These are phyloP conservation scores for Aspergillus luchuensis DNA, from an alignment of 2,329 filamentous ascomycete species.

Conservation along the genomic window DNA sequence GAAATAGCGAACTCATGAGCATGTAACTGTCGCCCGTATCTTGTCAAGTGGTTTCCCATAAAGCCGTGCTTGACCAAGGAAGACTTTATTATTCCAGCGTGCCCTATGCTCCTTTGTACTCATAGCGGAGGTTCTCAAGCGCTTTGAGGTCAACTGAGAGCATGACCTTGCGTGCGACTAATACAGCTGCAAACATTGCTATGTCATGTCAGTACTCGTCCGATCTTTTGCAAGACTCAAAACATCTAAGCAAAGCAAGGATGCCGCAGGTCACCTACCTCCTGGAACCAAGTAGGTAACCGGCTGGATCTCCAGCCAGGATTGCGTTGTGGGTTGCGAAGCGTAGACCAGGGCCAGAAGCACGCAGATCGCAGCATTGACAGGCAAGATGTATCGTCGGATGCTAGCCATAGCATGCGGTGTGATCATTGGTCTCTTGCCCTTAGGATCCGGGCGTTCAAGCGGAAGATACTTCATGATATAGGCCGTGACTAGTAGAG, in stretches of 20 bases:
- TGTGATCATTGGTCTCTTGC: slow-evolving; percentile 30
- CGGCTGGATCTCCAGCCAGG: slow-evolving; percentile 24
- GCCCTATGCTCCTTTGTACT: slow-evolving; percentile 44
- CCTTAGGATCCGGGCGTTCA: slow-evolving; percentile 31
- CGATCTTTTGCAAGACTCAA: slow-evolving; percentile 15
- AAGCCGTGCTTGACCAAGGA: neutral
- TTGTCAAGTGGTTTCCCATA: no score
- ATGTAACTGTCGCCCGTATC: neutral
- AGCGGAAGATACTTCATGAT: slow-evolving; percentile 37
- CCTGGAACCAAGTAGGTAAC: slow-evolving; percentile 41
- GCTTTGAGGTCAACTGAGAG: slow-evolving; percentile 41
- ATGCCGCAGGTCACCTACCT: slow-evolving; percentile 31
- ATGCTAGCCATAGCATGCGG: slow-evolving; percentile 24
- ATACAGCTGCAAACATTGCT: slow-evolving; percentile 38
- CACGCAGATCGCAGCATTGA: slow-evolving; percentile 34
- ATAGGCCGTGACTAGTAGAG: slow-evolving; percentile 42
- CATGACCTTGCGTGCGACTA: slow-evolving; percentile 39
- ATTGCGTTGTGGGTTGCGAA: slow-evolving; percentile 18
- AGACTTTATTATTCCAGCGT: neutral
- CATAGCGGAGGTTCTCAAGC: slow-evolving; percentile 44
- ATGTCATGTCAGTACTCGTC: slow-evolving; percentile 20
- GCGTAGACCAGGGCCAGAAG: slow-evolving; percentile 33
- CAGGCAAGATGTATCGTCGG: slow-evolving; percentile 26
- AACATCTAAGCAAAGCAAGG: no score
- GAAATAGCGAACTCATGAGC: neutral